A percentile compares a stretch with the other conserved stretches of the same genome.
Evolutionary conservation across 768 basidiomycete species (phyloP).

Genomic region (Phylloporus sp.): DNA sequence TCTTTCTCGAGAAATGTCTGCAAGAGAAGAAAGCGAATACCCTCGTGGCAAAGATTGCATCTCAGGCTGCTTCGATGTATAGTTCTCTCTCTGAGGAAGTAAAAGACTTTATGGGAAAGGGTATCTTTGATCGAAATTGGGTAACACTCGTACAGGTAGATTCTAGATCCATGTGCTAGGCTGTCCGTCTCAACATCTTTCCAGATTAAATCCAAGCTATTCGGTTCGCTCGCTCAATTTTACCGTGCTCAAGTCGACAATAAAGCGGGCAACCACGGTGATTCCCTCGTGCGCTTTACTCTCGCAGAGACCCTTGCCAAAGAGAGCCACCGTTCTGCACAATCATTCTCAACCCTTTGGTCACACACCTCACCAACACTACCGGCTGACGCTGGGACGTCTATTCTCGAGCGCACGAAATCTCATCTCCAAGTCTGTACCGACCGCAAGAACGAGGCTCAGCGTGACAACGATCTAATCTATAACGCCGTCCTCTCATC

Average conservation of each 20-base stretch:
- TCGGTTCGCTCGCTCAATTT: slow-evolving; percentile 82
- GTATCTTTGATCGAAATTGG: slow-evolving; percentile 95
- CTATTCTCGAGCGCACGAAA: slow-evolving; percentile 81
- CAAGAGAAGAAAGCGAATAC: slow-evolving; percentile 84
- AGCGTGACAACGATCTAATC: slow-evolving; percentile 93
- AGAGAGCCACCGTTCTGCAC: slow-evolving; percentile 70
- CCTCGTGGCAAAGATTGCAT: slow-evolving; percentile 78
- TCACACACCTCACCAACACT: slow-evolving; percentile 75
- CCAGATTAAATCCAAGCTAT: slow-evolving; percentile 90
- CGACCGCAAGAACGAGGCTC: slow-evolving; percentile 71
- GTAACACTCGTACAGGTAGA: slow-evolving; percentile 76
- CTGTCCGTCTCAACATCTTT: slow-evolving; percentile 4
- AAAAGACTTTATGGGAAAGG: slow-evolving; percentile 96
- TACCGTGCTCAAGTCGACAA: slow-evolving; percentile 79
- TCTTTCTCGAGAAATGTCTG: slow-evolving; percentile 93
- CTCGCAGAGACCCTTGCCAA: slow-evolving; percentile 78
- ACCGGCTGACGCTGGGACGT: slow-evolving; percentile 78
- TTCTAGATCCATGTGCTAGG: neutral
- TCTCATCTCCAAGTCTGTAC: slow-evolving; percentile 72
- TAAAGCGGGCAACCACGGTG: slow-evolving; percentile 77
- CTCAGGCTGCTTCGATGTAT: slow-evolving; percentile 82
- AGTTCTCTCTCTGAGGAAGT: slow-evolving; percentile 81
- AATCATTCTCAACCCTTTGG: slow-evolving; percentile 69
- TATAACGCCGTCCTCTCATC: slow-evolving; percentile 89
- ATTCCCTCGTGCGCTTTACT: slow-evolving; percentile 74